Conservation (phyloP, 148 eudicot species). For the Pouteria glomerata region DNA sequence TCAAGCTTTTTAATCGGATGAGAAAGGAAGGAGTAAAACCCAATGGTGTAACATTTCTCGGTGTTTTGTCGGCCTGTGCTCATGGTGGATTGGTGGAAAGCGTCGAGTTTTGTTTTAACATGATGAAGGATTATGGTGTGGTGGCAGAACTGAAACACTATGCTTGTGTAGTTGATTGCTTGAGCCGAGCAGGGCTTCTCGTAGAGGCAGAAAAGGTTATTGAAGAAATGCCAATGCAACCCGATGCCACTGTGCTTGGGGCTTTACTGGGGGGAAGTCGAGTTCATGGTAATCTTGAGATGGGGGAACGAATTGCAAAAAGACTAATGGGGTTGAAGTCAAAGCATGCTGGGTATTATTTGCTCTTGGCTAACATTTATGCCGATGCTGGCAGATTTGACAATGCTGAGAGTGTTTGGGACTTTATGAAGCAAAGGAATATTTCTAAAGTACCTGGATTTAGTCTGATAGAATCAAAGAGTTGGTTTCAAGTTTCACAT, state of each 20-base stretch:
- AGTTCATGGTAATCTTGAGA: conserved; percentile 6
- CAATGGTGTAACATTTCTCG: conserved; percentile 4
- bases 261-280: conserved; percentile 10
- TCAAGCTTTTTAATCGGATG: conserved; percentile 3
- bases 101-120: background rate
- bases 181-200: conserved; percentile 1
- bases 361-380: conserved; percentile 10
- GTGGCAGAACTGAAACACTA: conserved; percentile 4
- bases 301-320: conserved; percentile 11
- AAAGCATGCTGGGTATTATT: conserved; percentile 2
- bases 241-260: conserved; percentile 9
- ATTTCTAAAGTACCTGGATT: background rate
- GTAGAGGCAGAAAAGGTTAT: conserved; percentile 6
- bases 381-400: conserved; percentile 4
- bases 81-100: conserved; percentile 6
- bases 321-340: conserved; percentile 6
- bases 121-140: conserved; percentile 6
- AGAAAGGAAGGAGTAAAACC: background rate
- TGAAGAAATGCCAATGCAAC: conserved; percentile 5
- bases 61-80: conserved; percentile 9
- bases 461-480: conserved; percentile 10
- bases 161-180: conserved; percentile 13
- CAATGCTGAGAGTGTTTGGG: conserved; percentile 8
- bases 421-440: background rate
- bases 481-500: background rate